Base-by-base conservation (phyloP, 1,284 basidiomycete genomes). In the Cryptococcus sp. region DNA sequence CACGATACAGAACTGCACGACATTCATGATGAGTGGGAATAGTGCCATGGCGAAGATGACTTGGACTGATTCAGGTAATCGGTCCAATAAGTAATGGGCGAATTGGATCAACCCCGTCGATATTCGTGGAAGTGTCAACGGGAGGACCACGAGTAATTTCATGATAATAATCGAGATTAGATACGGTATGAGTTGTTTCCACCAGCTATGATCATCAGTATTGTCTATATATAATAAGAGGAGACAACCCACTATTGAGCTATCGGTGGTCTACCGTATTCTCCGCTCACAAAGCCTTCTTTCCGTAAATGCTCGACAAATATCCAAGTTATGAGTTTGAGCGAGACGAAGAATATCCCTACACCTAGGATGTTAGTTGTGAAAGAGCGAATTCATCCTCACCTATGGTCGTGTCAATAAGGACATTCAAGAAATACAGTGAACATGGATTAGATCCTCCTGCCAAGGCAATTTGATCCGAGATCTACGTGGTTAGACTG, bases 341-440 rank as follows among this genome's bases (percentile, higher is more conserved):
- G 81, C 42, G 86, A 80, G 55, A 87, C 68, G 75, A 90, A 98
- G 56, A 98, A 84, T 57, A 95, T 80, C 33, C 82, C 86, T 53
- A 98, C 88, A 60, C 93, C 90, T 90, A 49, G 46, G 35, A 48
- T 14, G 33, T 7, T 45, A 31, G 38, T 41, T 41, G 3, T 23
- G 23, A 23, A 23, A 23, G 23, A 23, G 23, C 11, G 44, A 46
- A 46, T 10, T 31, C 11, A 14, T 31, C 10, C 84, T 66, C 61
- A 88, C 91, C 94, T 53, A 95, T 78, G 0, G 94, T 97, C 15
- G 94, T 97, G 76, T 98, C 95, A 59, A 98, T 81, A 36, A 95
- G 80, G 54, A 98, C 89, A 71, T 98, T 95, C 56, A 97, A 84
- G 73, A 97, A 96, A 78, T 98, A 97, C 58, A 86, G 83, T 14